phyloP scores from a whole-genome alignment of 805 yeast species.

The Saccharomycopsis capsularis region DNA sequence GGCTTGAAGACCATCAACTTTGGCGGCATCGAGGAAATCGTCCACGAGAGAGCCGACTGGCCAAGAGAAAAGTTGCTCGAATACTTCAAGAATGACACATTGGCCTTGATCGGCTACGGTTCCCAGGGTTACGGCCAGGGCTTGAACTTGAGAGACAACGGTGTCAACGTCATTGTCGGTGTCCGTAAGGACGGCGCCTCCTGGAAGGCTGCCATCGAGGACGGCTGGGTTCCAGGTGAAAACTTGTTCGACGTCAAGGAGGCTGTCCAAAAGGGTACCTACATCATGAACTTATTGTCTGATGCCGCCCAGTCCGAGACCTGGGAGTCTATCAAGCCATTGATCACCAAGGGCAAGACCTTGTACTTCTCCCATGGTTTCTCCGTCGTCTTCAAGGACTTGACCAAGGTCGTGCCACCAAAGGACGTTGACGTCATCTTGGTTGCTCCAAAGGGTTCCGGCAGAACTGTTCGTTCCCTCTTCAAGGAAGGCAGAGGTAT shows the following conservation, averaged over 20 bases:
- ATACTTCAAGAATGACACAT: conserved; percentile 96
- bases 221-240: conserved; percentile 99
- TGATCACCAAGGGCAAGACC: conserved; percentile 94
- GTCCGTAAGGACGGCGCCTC: conserved; percentile 98
- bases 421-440: conserved; percentile 90
- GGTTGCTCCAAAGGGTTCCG: conserved; percentile 99
- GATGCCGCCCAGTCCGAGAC: conserved; percentile 99
- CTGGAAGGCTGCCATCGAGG: conserved; percentile 99
- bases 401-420: conserved; percentile 96
- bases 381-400: conserved; percentile 97
- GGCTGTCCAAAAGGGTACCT: conserved; percentile 89
- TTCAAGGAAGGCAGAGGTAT: conserved; percentile 99
- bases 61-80: conserved; percentile 93
- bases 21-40: conserved; percentile 91
- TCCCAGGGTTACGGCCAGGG: conserved; percentile 99
- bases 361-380: conserved; percentile 99
- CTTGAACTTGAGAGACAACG: conserved; percentile 97
- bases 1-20: conserved; percentile 96
- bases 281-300: conserved; percentile 94
- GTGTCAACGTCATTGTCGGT: conserved; percentile 95
- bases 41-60: conserved; percentile 99
- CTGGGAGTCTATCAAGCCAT: conserved; percentile 81
- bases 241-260: conserved; percentile 91
- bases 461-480: conserved; percentile 98
- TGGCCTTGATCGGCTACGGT: conserved; percentile 98